A percentile compares a stretch with the other conserved stretches of the same genome.
Evolutionary conservation across 768 basidiomycete genomes (phyloP).

Genomic region (Lentinula lateritia): DNA sequence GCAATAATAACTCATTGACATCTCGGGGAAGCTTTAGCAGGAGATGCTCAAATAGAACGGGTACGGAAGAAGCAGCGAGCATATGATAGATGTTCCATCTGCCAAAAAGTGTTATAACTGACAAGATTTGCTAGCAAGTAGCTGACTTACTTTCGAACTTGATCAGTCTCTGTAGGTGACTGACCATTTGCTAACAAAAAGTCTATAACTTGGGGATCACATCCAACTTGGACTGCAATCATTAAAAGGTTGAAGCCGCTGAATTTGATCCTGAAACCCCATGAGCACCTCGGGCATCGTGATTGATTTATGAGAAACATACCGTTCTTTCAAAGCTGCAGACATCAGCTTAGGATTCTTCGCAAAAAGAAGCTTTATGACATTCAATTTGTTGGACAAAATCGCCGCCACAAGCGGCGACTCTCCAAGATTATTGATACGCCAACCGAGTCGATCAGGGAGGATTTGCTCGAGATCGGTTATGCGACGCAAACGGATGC

Average conservation of each 20-base stretch:
- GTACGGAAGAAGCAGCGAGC: conserved; percentile 24
- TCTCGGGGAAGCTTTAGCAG: conserved; percentile 48
- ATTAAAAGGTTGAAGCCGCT: conserved; percentile 39
- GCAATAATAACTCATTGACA: conserved; percentile 35
- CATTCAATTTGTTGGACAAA: conserved; percentile 26
- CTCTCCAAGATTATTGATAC: conserved; percentile 39
- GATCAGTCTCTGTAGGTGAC: conserved; percentile 37
- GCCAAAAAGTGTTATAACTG: not conserved
- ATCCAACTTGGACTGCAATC: conserved; percentile 29
- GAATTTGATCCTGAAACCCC: conserved; percentile 35
- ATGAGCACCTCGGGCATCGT: conserved; percentile 3
- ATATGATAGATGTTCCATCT: conserved; percentile 59
- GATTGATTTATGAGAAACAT: conserved; percentile 11
- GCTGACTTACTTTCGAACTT: conserved; percentile 33
- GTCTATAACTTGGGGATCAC: conserved; percentile 33
- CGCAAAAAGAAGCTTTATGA: conserved; percentile 40
- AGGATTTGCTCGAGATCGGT: conserved; percentile 34
- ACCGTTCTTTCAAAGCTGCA: conserved; percentile 38
- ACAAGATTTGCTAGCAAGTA: not conserved
- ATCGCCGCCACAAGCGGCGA: conserved; percentile 45
- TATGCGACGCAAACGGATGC: conserved; percentile 34
- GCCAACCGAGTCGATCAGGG: conserved; percentile 49
- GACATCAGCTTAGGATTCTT: conserved; percentile 36
- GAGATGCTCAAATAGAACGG: conserved; percentile 33
- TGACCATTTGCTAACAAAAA: conserved; percentile 43